phyloP scores from a whole-genome alignment of 768 basidiomycete species.

The Hericium erinaceus region DNA sequence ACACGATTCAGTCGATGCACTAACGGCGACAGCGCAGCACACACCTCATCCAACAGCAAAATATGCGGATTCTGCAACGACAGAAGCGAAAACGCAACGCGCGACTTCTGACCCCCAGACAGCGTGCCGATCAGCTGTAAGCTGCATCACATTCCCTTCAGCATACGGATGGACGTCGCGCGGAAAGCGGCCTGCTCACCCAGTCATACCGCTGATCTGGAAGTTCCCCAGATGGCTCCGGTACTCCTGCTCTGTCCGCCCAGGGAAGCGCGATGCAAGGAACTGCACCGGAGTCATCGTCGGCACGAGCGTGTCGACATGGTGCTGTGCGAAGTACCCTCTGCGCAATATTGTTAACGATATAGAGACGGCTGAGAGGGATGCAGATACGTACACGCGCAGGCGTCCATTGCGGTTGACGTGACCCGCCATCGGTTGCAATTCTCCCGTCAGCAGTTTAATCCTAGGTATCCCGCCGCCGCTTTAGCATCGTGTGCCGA shows the following conservation, averaged over 20 bases:
- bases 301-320: conserved; percentile 84
- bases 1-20: neutral
- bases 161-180: neutral
- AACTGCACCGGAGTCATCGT: conserved; percentile 90
- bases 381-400: conserved; percentile 51
- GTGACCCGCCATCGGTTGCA: conserved; percentile 67
- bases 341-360: conserved; percentile 27
- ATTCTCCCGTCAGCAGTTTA: conserved; percentile 82
- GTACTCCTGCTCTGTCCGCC: conserved; percentile 94
- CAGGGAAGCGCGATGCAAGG: conserved; percentile 85
- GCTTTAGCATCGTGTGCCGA: neutral
- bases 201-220: conserved; percentile 94
- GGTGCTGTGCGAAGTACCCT: conserved; percentile 91
- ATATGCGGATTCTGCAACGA: conserved; percentile 88
- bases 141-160: conserved; percentile 23
- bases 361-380: neutral
- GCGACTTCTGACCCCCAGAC: conserved; percentile 92
- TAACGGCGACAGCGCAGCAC: conserved; percentile 13
- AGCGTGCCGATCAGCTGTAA: conserved; percentile 87
- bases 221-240: conserved; percentile 92
- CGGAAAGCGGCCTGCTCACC: conserved; percentile 31
- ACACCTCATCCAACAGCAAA: conserved; percentile 85
- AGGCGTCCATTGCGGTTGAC: conserved; percentile 87
- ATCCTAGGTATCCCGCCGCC: conserved; percentile 42
- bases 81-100: conserved; percentile 85